Evolutionary conservation across 2,329 filamentous ascomycete genomes (phyloP).

Genomic region (Ascomycota sp.): DNA sequence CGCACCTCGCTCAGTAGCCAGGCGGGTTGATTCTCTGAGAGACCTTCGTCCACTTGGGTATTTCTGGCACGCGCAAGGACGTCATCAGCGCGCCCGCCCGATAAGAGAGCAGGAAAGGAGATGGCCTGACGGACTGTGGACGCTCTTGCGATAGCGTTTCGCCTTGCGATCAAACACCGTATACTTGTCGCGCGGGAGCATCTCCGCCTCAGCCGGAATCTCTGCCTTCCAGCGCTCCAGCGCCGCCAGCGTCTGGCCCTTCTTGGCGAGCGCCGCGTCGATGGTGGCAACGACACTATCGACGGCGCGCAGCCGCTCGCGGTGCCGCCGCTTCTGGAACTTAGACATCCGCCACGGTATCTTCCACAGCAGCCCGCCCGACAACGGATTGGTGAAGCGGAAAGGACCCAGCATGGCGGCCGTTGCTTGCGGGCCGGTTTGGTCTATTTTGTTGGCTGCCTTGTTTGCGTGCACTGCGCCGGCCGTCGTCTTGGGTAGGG

Average conservation of each 20-base stretch:
- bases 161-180: conserved; percentile 93
- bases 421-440: conserved; percentile 1
- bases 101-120: neutral
- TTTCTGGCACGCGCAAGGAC: conserved; percentile 25
- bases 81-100: conserved; percentile 4
- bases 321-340: conserved; percentile 77
- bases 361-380: conserved; percentile 83
- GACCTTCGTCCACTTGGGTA: conserved; percentile 87
- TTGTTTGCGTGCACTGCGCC: too few relatives aligned
- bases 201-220: conserved; percentile 91
- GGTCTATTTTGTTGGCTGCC: too few relatives aligned
- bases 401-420: conserved; percentile 63
- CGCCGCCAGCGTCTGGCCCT: conserved; percentile 52
- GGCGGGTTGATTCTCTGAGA: conserved; percentile 88
- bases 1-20: conserved; percentile 45
- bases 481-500: too few relatives aligned
- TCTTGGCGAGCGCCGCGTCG: conserved; percentile 54
- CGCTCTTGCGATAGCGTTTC: conserved; percentile 87
- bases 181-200: conserved; percentile 94
- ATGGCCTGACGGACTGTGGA: conserved; percentile 57
- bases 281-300: conserved; percentile 74
- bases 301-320: conserved; percentile 63
- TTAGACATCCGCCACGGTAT: conserved; percentile 86
- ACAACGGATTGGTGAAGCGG: conserved; percentile 56
- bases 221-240: conserved; percentile 83